phyloP scores from a whole-genome alignment of 768 basidiomycete genomes.

The Dendrothele bispora region DNA sequence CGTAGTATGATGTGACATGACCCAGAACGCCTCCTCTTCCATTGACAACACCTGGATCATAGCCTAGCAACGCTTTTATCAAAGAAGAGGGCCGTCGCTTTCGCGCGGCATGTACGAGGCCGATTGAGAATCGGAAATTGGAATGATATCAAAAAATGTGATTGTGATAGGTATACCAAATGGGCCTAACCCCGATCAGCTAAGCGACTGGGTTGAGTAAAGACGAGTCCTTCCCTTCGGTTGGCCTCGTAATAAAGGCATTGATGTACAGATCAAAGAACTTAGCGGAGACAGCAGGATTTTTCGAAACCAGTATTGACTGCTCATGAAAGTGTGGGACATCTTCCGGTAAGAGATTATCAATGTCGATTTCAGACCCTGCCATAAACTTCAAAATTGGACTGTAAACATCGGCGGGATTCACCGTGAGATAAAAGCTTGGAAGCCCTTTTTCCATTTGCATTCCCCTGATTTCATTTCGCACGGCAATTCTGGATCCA shows the following conservation, averaged over 20 bases:
- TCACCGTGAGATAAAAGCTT: conserved; percentile 29
- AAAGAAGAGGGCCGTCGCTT: too few species aligned
- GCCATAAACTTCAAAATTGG: conserved; percentile 24
- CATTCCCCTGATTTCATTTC: conserved; percentile 12
- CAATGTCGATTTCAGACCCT: conserved; percentile 20
- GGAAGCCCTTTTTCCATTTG: conserved; percentile 21
- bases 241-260: conserved; percentile 15
- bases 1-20: conserved; percentile 31
- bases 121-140: too few species aligned
- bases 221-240: too few species aligned
- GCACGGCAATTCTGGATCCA: conserved; percentile 11
- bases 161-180: too few species aligned
- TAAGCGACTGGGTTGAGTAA: too few species aligned
- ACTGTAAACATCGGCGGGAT: conserved; percentile 27
- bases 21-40: conserved; percentile 25
- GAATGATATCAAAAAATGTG: too few species aligned
- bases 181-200: too few species aligned
- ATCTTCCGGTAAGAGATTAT: conserved; percentile 4
- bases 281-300: conserved; percentile 16
- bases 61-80: conserved; percentile 3
- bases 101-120: too few species aligned
- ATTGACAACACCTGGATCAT: not conserved
- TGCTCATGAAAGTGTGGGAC: conserved; percentile 2
- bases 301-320: conserved; percentile 5
- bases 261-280: conserved; percentile 21